A percentile compares a stretch with the other conserved stretches of the same genome.
Conservation (phyloP, 2,329 filamentous ascomycete species). For the Fusarium duplospermum region DNA sequence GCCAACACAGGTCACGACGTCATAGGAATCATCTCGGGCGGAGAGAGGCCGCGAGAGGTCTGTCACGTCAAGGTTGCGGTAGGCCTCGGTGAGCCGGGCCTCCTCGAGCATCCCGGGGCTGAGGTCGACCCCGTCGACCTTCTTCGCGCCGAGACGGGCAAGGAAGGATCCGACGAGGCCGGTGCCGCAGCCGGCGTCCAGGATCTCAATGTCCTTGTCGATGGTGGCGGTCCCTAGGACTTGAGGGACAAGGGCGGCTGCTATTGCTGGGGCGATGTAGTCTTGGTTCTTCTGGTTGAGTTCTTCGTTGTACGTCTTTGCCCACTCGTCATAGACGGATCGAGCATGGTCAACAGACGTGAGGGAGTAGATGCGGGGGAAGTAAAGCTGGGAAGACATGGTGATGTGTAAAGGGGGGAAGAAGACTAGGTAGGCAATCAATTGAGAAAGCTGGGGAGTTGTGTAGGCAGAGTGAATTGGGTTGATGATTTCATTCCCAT, state of each 20-base stretch:
- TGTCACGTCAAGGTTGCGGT: slow-evolving; percentile 56
- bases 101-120: slow-evolving; percentile 64
- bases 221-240: slow-evolving; percentile 42
- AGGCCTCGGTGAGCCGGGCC: slow-evolving; percentile 61
- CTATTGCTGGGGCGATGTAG: slow-evolving; percentile 55
- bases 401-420: not conserved
- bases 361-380: slow-evolving; percentile 44
- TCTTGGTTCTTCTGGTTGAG: slow-evolving; percentile 52
- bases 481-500: slow-evolving; percentile 14
- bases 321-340: slow-evolving; percentile 53
- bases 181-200: slow-evolving; percentile 68
- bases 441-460: slow-evolving; percentile 1
- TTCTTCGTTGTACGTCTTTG: slow-evolving; percentile 50
- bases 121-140: slow-evolving; percentile 65
- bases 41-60: slow-evolving; percentile 60
- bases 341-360: slow-evolving; percentile 41
- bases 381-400: slow-evolving; percentile 44
- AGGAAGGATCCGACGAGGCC: slow-evolving; percentile 64
- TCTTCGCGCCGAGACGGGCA: slow-evolving; percentile 53
- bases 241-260: slow-evolving; percentile 51
- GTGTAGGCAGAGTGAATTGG: slow-evolving; percentile 3
- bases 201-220: slow-evolving; percentile 49
- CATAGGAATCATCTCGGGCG: slow-evolving; percentile 56
- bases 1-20: slow-evolving; percentile 64
- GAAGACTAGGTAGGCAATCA: not conserved